These are phyloP conservation scores for Maudiozyma barnettii DNA, from an alignment of 805 yeast species.

Conservation along the genomic window DNA sequence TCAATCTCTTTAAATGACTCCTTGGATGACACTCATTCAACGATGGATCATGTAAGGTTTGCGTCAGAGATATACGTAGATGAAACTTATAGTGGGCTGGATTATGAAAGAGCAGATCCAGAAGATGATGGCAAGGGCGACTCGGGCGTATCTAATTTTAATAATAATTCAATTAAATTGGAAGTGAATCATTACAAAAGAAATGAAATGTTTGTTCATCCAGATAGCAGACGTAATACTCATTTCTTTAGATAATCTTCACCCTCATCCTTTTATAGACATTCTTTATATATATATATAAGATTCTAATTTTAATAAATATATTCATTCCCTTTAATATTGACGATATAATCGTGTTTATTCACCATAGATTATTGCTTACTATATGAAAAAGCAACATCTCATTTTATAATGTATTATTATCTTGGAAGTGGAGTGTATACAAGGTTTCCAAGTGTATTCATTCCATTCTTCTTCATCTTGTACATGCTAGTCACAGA, in stretches of 20 bases:
- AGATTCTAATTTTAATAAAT: not conserved
- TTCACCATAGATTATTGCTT: too few species aligned
- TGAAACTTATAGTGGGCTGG: conserved; percentile 23
- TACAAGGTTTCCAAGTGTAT: too few species aligned
- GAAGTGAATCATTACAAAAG: conserved; percentile 60
- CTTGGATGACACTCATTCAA: not conserved
- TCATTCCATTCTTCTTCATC: too few species aligned
- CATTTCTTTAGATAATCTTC: conserved; percentile 37
- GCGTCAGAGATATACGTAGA: conserved; percentile 19
- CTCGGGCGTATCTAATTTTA: conserved; percentile 5
- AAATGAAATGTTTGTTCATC: conserved; percentile 61
- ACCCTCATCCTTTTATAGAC: not conserved
- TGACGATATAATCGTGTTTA: too few species aligned
- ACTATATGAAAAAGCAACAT: too few species aligned
- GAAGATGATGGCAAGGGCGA: not conserved
- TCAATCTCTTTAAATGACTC: not conserved
- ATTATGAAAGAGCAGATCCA: conserved; percentile 23
- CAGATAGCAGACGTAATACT: conserved; percentile 48
- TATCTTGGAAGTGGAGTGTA: too few species aligned
- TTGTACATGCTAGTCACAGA: too few species aligned
- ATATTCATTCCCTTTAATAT: too few species aligned
- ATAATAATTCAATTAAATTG: conserved; percentile 36
- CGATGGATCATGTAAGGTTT: conserved; percentile 14
- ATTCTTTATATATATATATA: not conserved
- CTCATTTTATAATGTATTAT: too few species aligned